These are phyloP conservation scores for Papiliotrema laurentii DNA, from an alignment of 1,284 basidiomycete species.

Conservation along the genomic window DNA sequence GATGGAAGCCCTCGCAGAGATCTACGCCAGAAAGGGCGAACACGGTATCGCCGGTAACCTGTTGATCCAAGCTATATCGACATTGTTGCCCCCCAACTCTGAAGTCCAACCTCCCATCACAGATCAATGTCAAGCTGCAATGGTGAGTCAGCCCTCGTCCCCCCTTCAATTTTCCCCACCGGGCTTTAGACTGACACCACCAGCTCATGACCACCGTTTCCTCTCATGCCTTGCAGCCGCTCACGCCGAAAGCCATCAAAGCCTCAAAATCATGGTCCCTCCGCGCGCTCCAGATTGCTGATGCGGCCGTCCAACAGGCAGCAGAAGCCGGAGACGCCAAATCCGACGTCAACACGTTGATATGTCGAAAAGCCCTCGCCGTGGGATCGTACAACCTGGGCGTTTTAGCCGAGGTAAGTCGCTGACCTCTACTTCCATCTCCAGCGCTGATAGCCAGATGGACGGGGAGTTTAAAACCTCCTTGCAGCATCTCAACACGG, in stretches of 20 bases:
- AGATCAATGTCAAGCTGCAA: conserved; percentile 45
- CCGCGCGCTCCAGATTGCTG: conserved; percentile 36
- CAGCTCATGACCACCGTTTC: conserved; percentile 47
- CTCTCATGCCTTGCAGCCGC: conserved; percentile 38
- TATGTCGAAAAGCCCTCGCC: conserved; percentile 35
- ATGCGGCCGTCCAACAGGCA: conserved; percentile 26
- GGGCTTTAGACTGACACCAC: no score
- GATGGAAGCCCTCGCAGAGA: conserved; percentile 46
- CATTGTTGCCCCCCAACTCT: conserved; percentile 34
- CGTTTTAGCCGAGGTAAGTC: conserved; percentile 44
- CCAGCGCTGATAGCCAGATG: conserved; percentile 15
- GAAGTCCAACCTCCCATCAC: conserved; percentile 16
- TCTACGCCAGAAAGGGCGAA: conserved; percentile 40
- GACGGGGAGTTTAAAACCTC: conserved; percentile 30
- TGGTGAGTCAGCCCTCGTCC: no score
- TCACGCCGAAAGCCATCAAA: conserved; percentile 31
- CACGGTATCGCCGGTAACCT: conserved; percentile 41
- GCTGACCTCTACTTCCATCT: no score
- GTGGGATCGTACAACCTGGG: conserved; percentile 45
- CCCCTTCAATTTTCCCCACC: no score
- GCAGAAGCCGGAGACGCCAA: background rate
- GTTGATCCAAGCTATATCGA: conserved; percentile 42
- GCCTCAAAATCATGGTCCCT: conserved; percentile 42
- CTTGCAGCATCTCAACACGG: conserved; percentile 26
- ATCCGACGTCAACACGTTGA: conserved; percentile 13